Base-by-base conservation (phyloP, 2,329 filamentous ascomycete genomes). In the Metarhizium brunneum region DNA sequence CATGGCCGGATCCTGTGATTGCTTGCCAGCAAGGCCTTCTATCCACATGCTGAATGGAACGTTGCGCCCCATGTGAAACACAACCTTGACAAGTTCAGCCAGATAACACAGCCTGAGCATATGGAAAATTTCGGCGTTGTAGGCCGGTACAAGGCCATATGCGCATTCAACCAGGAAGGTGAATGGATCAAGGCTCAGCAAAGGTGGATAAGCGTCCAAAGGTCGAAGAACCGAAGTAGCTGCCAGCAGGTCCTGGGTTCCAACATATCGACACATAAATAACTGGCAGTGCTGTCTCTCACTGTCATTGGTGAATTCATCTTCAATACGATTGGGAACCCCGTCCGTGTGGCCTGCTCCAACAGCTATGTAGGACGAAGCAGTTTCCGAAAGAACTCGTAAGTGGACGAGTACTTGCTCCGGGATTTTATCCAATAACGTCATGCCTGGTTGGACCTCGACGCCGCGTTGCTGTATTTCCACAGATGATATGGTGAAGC, bases 401-500 rank as follows among this genome's bases (percentile, higher is more conserved):
- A 99, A 77, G 67, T 97, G 91, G 2, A 89, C 94, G 57, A 99
- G 75, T 1, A 83, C 81, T 67, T 95, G 85, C 56, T 92, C 87
- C 0, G 94, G 86, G 53, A 97, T 87, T 64, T 86, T 91, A 61
- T 92, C 87, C 20, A 97, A 71, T 49, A 97, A 73, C 5, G 87
- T 92, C 69, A 84, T 79, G 54, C 88, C 86, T 50, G 82, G 80
- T 60, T 87, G 82, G 25, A 85, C 84, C 62, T 90, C 87, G 3
- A 90, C 77, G 6, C 94, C 94, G 63, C 94, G 87, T 68, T 96
- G 91, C 60, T 92, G 86, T 61, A 97, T 96, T 71, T 99, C 94
- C 4, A 89, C 85, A 0, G 91, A 85, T 8, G 91, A 86, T 57
- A 99, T 91, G 0, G 92, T 92, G 67, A 85, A 90, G 2, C 90